Evolutionary conservation across 495 filamentous ascomycete genomes (phyloP), one percentile per base, ranked within the genome.

Genomic region (Pseudomonodictys pantanalensis): DNA sequence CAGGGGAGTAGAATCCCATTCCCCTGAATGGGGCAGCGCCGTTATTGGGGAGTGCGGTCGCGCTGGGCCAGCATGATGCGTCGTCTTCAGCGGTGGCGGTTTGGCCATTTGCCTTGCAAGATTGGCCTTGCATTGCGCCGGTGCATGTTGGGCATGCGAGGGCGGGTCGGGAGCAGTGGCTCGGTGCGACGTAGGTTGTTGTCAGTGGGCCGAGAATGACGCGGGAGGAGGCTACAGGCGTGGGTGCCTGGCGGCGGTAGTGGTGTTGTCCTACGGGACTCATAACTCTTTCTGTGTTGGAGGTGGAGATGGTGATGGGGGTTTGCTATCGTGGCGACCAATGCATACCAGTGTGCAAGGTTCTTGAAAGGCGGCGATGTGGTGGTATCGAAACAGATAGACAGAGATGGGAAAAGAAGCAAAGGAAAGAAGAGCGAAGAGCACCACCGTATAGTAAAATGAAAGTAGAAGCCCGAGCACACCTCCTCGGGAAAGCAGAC

Each of bases 1-100:
- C 58, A 1, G 58, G 58, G 24, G 58, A 60, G 22, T 60, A 60
- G 29, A 60, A 60, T 12, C 58, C 58, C 4, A 60, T 10, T 1
- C 58, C 58, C 12, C n/a, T 25, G 15, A 53, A 26, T 25, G 28
- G 25, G 11, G 39, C 12, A 1, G 38, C 38, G 15, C n/a, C n/a
- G 18, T 11, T 29, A 15, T 10, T 49, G 15, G 58, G 58, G 42
- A 30, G 48, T 3, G n/a, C n/a, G 7, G 58, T 54, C 8, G 58
- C 42, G 26, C 7, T 3, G 1, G 58, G 58, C 58, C 58, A 60
- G 50, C 58, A 60, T 41, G 18, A 26, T 22, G 29, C 22, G 20
- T 60, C 58, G 30, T 60, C 58, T 46, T 35, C 35, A 3, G 25
- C 48, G 29, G 18, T 26, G 9, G 28, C 9, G 53, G 47, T 23